These are phyloP conservation scores for Petasospora rhodanensis DNA, from an alignment of 1,139 yeast species.

Conservation along the genomic window DNA sequence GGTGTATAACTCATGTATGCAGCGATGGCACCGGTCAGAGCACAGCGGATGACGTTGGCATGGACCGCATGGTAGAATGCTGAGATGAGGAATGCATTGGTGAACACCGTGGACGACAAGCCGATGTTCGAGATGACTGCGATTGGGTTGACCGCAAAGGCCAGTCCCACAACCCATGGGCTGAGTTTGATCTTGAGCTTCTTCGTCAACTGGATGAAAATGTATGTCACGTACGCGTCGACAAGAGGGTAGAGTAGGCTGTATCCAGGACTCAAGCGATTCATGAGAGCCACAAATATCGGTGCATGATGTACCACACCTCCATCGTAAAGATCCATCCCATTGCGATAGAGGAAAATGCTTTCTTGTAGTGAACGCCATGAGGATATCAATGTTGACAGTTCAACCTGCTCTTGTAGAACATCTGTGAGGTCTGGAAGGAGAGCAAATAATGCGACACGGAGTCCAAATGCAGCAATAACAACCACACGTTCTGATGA, in stretches of 20 bases:
- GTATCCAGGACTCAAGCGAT: constrained; percentile 20
- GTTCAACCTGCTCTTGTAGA: constrained; percentile 58
- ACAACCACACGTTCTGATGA: constrained; percentile 7
- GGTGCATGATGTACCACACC: constrained; percentile 90
- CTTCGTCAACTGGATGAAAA: constrained; percentile 31
- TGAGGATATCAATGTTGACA: constrained; percentile 77
- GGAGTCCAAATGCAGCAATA: constrained; percentile 14
- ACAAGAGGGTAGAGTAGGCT: constrained; percentile 34
- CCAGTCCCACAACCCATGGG: constrained; percentile 47
- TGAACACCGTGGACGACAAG: constrained; percentile 60
- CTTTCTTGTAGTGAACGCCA: constrained; percentile 73
- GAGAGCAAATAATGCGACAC: constrained; percentile 13
- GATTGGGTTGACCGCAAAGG: constrained; percentile 80
- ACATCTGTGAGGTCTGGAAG: constrained; percentile 18
- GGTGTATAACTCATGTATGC: constrained; percentile 64
- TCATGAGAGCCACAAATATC: constrained; percentile 42
- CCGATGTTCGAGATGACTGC: constrained; percentile 62
- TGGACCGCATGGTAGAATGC: constrained; percentile 43
- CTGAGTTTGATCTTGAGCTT: constrained; percentile 23
- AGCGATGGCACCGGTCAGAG: constrained; percentile 56
- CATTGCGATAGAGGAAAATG: constrained; percentile 56
- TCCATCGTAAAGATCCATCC: constrained; percentile 70
- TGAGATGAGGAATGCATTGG: constrained; percentile 52
- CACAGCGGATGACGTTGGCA: constrained; percentile 40
- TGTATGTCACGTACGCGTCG: constrained; percentile 38